Evolutionary conservation across 1,284 basidiomycete genomes (phyloP).

Genomic region (Salmacisia buchloeana): DNA sequence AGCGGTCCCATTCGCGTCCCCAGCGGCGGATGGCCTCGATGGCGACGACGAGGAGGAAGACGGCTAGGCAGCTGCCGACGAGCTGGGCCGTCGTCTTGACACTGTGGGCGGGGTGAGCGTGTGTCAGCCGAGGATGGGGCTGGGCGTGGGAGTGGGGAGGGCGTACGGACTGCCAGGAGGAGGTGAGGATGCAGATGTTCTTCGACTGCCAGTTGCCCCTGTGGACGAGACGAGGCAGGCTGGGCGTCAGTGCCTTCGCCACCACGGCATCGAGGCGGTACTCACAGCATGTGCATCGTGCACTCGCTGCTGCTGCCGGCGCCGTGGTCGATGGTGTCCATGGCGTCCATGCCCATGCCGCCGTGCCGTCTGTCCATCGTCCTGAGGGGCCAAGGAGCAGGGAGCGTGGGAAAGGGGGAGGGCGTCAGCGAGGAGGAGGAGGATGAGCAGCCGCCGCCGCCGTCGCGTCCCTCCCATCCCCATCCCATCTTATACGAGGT

Average conservation of each 20-base stretch:
- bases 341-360: neutral
- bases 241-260: neutral
- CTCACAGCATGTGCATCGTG: slow-evolving; percentile 11
- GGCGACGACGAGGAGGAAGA: slow-evolving; percentile 20
- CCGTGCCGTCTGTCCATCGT: neutral
- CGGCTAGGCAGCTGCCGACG: slow-evolving; percentile 20
- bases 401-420: neutral
- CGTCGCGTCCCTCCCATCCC: too few species aligned
- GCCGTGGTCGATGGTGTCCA: neutral
- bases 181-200: slow-evolving; percentile 12
- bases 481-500: too few species aligned
- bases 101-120: neutral
- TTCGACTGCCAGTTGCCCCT: slow-evolving; percentile 14
- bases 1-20: slow-evolving; percentile 22
- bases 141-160: neutral
- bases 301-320: neutral
- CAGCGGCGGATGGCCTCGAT: slow-evolving; percentile 17
- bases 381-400: too few species aligned
- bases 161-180: slow-evolving; percentile 14
- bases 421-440: neutral
- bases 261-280: too few species aligned
- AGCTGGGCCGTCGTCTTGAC: slow-evolving; percentile 18
- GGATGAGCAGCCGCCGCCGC: too few species aligned
- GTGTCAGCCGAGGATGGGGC: neutral
- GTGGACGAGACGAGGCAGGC: neutral